Evolutionary conservation across 441 rosid genomes (phyloP).

Genomic region (Dalechampia spathulata): DNA sequence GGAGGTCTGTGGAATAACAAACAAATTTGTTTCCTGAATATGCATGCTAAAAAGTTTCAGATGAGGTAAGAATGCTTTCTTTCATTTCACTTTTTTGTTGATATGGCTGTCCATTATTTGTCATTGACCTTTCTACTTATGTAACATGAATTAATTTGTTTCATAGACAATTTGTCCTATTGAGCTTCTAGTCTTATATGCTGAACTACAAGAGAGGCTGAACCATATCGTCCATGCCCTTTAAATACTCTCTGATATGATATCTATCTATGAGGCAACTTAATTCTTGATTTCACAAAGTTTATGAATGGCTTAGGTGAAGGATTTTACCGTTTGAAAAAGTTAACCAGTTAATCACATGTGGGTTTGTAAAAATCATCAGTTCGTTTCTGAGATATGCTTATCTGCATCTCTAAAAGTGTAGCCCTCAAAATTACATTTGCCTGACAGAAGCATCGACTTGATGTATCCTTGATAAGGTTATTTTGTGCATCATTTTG

Average conservation of each 20-base stretch:
- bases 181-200: slow-evolving; percentile 64
- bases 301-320: no score
- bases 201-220: slow-evolving; percentile 68
- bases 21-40: no score
- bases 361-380: no score
- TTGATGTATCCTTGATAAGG: neutral
- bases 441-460: neutral
- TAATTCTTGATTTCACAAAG: no score
- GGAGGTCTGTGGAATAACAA: no score
- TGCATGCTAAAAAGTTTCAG: no score
- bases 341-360: neutral
- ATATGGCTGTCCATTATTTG: no score
- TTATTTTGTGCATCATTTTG: neutral
- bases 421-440: neutral
- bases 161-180: slow-evolving; percentile 59
- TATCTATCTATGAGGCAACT: no score
- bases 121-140: no score
- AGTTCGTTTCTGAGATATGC: neutral
- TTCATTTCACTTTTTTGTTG: no score
- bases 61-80: no score
- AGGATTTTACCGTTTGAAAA: no score
- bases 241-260: slow-evolving; percentile 37
- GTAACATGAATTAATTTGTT: slow-evolving; percentile 60
- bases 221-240: slow-evolving; percentile 76
- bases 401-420: neutral